Conservation (phyloP, 371 early-diverging fungal genomes). For the Mortierella sp. region DNA sequence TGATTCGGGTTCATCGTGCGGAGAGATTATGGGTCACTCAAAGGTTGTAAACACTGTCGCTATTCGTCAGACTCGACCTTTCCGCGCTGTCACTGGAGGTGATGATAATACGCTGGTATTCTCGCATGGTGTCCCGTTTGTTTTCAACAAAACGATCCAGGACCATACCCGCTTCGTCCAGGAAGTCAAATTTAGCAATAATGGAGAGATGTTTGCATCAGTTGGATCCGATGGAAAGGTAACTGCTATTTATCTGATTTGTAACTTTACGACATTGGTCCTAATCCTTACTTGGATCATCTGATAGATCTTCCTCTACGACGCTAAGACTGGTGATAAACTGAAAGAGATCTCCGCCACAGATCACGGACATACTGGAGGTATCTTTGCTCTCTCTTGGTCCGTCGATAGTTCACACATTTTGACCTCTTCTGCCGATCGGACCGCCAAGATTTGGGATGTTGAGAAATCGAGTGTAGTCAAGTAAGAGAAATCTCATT, state of each 20-base stretch:
- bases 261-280: not conserved
- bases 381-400: constrained; percentile 91
- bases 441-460: constrained; percentile 95
- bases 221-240: constrained; percentile 93
- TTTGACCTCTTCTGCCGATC: constrained; percentile 89
- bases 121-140: constrained; percentile 94
- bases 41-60: constrained; percentile 89
- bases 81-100: constrained; percentile 92
- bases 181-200: constrained; percentile 88
- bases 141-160: constrained; percentile 75
- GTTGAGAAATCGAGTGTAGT: constrained; percentile 75
- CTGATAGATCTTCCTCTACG: constrained; percentile 86
- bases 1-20: constrained; percentile 93
- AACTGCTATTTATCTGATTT: constrained; percentile 3
- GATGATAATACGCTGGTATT: constrained; percentile 94
- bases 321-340: constrained; percentile 91
- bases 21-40: constrained; percentile 93
- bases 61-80: constrained; percentile 88
- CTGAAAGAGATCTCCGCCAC: constrained; percentile 74
- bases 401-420: constrained; percentile 83
- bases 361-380: constrained; percentile 79
- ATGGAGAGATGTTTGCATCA: constrained; percentile 86
- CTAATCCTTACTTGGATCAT: not conserved
- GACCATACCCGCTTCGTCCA: constrained; percentile 93
- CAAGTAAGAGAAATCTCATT: constrained; percentile 60